phyloP scores from a whole-genome alignment of 192 early-diverging fungal species.

The Kickxella alabastrina region DNA sequence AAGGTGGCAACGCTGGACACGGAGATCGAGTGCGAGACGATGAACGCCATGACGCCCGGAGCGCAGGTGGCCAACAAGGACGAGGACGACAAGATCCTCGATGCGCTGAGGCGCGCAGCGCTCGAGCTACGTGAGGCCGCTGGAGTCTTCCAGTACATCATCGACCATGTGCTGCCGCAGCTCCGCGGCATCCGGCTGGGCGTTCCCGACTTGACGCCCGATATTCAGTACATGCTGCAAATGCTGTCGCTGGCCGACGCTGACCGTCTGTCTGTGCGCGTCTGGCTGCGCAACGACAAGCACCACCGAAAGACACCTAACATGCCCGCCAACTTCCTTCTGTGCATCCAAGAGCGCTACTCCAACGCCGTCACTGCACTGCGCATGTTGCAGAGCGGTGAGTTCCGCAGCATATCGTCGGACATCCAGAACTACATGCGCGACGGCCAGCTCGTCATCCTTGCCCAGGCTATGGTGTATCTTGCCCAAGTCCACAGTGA shows the following conservation, averaged over 20 bases:
- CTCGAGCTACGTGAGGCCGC: conserved; percentile 48
- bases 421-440: conserved; percentile 49
- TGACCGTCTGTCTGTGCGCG: conserved; percentile 46
- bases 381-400: conserved; percentile 40
- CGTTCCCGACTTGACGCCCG: conserved; percentile 43
- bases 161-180: conserved; percentile 38
- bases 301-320: conserved; percentile 43
- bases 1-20: conserved; percentile 44
- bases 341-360: conserved; percentile 49
- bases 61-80: conserved; percentile 13
- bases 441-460: conserved; percentile 46
- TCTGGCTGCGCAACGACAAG: conserved; percentile 44
- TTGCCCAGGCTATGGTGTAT: conserved; percentile 51
- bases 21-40: conserved; percentile 46
- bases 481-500: conserved; percentile 48
- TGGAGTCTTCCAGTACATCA: conserved; percentile 41
- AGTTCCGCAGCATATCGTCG: conserved; percentile 40
- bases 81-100: conserved; percentile 39
- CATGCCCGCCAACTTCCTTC: conserved; percentile 44
- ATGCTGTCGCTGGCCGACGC: conserved; percentile 49
- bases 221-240: conserved; percentile 51
- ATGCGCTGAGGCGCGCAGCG: conserved; percentile 43
- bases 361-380: conserved; percentile 27
- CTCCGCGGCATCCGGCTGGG: conserved; percentile 20
- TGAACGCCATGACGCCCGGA: conserved; percentile 43